phyloP scores from a whole-genome alignment of 2,329 filamentous ascomycete species.

The Neofusicoccum cordaticola region DNA sequence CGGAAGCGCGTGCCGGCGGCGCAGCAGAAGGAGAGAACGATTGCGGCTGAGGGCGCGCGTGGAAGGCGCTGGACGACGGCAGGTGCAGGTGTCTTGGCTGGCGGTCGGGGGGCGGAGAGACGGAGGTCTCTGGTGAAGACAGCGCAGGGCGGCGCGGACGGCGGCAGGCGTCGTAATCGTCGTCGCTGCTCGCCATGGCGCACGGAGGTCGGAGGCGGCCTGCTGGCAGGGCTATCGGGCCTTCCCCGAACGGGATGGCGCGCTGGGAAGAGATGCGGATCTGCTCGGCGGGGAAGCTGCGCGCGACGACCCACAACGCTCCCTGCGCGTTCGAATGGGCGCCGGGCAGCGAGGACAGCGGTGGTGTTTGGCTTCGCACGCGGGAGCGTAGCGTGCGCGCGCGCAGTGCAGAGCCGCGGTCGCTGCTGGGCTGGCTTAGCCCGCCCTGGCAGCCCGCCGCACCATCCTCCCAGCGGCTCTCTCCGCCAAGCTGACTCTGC shows the following conservation, averaged over 20 bases:
- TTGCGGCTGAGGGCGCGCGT: not conserved
- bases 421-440: not conserved
- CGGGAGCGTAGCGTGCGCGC: not conserved
- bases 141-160: not conserved
- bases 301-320: not conserved
- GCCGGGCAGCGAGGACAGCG: not conserved
- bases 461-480: too few species aligned
- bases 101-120: not conserved
- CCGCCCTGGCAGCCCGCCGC: not conserved
- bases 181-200: not conserved
- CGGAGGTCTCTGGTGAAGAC: not conserved
- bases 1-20: conserved; percentile 6
- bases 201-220: not conserved
- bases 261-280: not conserved
- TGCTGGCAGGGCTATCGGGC: not conserved
- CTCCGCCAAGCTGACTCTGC: not conserved
- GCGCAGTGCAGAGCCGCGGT: not conserved
- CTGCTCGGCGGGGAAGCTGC: not conserved
- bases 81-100: not conserved
- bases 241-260: not conserved
- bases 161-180: not conserved
- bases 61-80: not conserved
- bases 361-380: not conserved
- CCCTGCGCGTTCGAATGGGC: not conserved
- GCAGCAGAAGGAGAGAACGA: not conserved